Evolutionary conservation across 306 rosid genomes (phyloP).

Genomic region (Pachyrhizus erosus): DNA sequence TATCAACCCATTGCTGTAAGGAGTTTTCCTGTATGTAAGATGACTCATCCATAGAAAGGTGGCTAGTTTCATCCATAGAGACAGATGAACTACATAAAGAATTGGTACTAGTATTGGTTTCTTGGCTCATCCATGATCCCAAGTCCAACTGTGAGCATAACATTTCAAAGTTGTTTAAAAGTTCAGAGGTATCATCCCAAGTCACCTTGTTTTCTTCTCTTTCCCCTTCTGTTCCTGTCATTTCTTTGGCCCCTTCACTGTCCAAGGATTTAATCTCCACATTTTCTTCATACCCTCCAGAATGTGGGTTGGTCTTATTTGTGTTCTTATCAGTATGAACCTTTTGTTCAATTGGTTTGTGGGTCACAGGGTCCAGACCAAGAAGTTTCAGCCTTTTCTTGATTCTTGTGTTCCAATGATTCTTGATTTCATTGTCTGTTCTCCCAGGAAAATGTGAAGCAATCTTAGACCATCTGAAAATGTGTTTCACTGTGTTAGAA

Average conservation of each 20-base stretch:
- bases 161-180: conserved; percentile 52
- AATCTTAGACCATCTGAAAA: conserved; percentile 92
- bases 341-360: conserved; percentile 51
- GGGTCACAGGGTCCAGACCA: conserved; percentile 71
- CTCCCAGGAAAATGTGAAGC: conserved; percentile 96
- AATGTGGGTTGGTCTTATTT: conserved; percentile 19
- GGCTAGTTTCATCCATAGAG: conserved; percentile 62
- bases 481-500: conserved; percentile 24
- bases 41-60: conserved; percentile 59
- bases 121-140: conserved; percentile 63
- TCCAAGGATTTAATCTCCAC: conserved; percentile 40
- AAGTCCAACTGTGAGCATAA: conserved; percentile 54
- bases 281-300: conserved; percentile 39
- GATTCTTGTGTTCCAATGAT: conserved; percentile 94
- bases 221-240: conserved; percentile 37
- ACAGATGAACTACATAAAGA: conserved; percentile 61
- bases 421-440: conserved; percentile 94
- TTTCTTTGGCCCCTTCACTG: conserved; percentile 25
- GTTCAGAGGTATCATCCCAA: conserved; percentile 50
- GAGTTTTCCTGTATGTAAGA: conserved; percentile 48
- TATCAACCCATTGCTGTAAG: conserved; percentile 60
- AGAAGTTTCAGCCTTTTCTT: conserved; percentile 84
- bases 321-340: conserved; percentile 40
- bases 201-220: conserved; percentile 40
- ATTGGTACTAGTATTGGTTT: conserved; percentile 47